These are phyloP conservation scores for Ceratobasidium sp. DNA, from an alignment of 1,284 basidiomycete species.

Conservation along the genomic window DNA sequence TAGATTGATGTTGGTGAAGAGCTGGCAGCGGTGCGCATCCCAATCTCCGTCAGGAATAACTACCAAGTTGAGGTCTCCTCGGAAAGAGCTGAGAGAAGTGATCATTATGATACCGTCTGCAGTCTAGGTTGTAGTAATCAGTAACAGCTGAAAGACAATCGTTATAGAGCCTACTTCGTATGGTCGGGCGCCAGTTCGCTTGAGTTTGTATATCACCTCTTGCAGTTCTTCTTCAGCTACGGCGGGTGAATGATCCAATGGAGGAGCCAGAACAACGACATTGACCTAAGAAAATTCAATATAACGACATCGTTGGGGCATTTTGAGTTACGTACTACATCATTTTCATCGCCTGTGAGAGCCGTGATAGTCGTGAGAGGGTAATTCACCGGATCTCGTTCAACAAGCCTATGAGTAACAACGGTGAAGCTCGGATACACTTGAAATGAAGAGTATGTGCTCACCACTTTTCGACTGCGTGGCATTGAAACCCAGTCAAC, in stretches of 20 bases:
- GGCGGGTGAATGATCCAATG: conserved; percentile 59
- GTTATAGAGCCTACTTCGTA: conserved; percentile 67
- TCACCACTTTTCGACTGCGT: conserved; percentile 86
- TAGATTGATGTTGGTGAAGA: conserved; percentile 83
- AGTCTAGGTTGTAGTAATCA: conserved; percentile 61
- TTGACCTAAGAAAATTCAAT: conserved; percentile 64
- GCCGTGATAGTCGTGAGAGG: conserved; percentile 72
- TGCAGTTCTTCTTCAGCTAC: conserved; percentile 73
- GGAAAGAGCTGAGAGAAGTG: conserved; percentile 86
- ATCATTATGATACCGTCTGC: conserved; percentile 78
- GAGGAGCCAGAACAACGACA: conserved; percentile 69
- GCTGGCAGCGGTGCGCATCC: conserved; percentile 70
- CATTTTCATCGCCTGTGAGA: conserved; percentile 77
- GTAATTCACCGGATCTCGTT: conserved; percentile 66
- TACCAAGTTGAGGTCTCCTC: conserved; percentile 85
- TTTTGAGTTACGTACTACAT: conserved; percentile 64
- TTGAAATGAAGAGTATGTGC: conserved; percentile 47
- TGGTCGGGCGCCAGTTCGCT: conserved; percentile 76
- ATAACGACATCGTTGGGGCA: background rate
- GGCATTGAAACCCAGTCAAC: conserved; percentile 76
- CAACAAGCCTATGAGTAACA: conserved; percentile 70
- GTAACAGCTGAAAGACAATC: conserved; percentile 11
- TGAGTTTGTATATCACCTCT: conserved; percentile 70
- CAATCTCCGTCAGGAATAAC: conserved; percentile 79
- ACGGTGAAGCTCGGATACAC: background rate